Percentiles rank a stretch among this genome's conserved stretches.
These are phyloP conservation scores for Babesia ovata DNA, from an alignment of 169 alveolate species.

Conservation along the genomic window DNA sequence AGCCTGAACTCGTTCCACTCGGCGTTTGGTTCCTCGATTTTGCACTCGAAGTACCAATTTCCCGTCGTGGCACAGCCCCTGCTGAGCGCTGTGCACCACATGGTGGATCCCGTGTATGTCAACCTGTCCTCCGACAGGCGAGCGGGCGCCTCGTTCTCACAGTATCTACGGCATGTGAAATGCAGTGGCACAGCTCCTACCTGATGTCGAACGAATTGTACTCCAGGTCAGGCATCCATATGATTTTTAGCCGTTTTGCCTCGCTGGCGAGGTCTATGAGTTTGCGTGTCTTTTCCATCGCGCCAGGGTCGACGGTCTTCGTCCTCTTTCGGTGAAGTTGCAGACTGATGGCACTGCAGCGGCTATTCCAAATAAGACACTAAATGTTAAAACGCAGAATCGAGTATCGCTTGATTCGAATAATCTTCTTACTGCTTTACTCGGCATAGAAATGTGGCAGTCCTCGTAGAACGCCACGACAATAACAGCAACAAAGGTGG, in stretches of 20 bases:
- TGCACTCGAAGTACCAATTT: slow-evolving; percentile 56
- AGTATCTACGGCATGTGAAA: slow-evolving; percentile 11
- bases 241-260: slow-evolving; percentile 35
- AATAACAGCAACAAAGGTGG: too few relatives aligned
- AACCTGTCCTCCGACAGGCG: slow-evolving; percentile 53
- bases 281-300: slow-evolving; percentile 20
- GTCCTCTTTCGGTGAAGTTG: too few relatives aligned
- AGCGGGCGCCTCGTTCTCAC: slow-evolving; percentile 33
- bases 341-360: too few relatives aligned
- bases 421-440: too few relatives aligned
- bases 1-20: slow-evolving; percentile 40
- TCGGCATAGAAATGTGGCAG: too few relatives aligned
- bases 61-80: slow-evolving; percentile 55
- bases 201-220: slow-evolving; percentile 48
- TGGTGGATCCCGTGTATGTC: slow-evolving; percentile 40
- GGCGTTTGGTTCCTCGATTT: slow-evolving; percentile 29
- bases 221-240: slow-evolving; percentile 51
- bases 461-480: too few relatives aligned
- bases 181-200: neutral
- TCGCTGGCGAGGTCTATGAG: slow-evolving; percentile 41
- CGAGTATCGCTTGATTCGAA: too few relatives aligned
- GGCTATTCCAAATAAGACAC: too few relatives aligned
- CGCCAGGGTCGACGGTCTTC: too few relatives aligned
- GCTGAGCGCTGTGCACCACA: slow-evolving; percentile 55
- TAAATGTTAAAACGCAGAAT: too few relatives aligned